Conservation (phyloP, 805 yeast species). For the Kluyveromyces nonfermentans region DNA sequence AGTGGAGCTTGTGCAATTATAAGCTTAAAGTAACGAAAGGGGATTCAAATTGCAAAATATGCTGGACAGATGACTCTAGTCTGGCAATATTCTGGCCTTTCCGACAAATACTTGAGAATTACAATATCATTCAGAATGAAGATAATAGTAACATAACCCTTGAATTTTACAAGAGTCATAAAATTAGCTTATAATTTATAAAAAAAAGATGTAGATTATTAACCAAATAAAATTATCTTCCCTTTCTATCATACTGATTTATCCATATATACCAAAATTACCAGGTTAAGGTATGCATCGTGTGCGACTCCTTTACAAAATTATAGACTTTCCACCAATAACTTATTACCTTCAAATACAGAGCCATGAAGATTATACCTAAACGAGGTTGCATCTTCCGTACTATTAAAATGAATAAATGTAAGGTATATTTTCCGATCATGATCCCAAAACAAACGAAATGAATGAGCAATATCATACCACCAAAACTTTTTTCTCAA, state of each 20-base stretch:
- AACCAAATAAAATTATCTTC: not conserved
- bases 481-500: slow-evolving; percentile 21
- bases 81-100: not conserved
- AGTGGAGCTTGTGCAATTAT: slow-evolving; percentile 2
- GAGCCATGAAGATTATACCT: slow-evolving; percentile 44
- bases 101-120: not conserved
- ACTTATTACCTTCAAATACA: slow-evolving; percentile 13
- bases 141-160: not conserved
- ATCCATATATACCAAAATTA: not conserved
- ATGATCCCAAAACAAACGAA: slow-evolving; percentile 18
- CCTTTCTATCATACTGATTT: not conserved
- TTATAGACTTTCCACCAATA: slow-evolving; percentile 16
- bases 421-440: slow-evolving; percentile 14
- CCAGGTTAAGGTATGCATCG: not conserved
- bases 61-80: not conserved
- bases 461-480: slow-evolving; percentile 24
- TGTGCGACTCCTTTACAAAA: not conserved
- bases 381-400: slow-evolving; percentile 41
- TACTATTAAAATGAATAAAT: slow-evolving; percentile 33
- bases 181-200: not conserved
- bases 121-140: not conserved
- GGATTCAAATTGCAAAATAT: not conserved
- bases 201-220: not conserved
- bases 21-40: not conserved
- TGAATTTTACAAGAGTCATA: not conserved